phyloP scores from a whole-genome alignment of 2,329 filamentous ascomycete genomes.

The Calonectria ilicicola region DNA sequence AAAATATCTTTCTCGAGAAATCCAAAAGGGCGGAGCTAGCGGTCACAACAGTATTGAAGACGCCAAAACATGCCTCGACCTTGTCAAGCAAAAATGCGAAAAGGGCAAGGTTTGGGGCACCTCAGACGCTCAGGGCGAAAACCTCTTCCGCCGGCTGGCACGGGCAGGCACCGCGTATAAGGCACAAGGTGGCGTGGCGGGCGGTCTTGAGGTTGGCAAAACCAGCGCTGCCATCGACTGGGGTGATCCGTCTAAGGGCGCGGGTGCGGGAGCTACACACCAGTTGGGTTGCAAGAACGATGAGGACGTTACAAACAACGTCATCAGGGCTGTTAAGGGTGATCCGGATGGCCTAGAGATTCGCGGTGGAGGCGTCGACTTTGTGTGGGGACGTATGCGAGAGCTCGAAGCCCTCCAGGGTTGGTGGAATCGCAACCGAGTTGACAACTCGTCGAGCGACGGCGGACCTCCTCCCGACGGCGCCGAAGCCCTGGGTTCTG shows the following conservation, averaged over 20 bases:
- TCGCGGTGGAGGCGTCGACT: conserved; percentile 71
- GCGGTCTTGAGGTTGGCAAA: conserved; percentile 68
- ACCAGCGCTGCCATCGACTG: conserved; percentile 87
- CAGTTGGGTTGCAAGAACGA: conserved; percentile 70
- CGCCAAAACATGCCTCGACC: conserved; percentile 88
- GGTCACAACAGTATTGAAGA: conserved; percentile 97
- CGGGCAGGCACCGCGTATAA: conserved; percentile 73
- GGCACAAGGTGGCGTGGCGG: conserved; percentile 67
- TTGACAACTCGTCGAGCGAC: conserved; percentile 49
- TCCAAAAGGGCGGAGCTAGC: conserved; percentile 80
- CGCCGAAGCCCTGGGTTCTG: conserved; percentile 22
- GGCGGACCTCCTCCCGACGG: conserved; percentile 48
- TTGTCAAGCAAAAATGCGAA: conserved; percentile 96
- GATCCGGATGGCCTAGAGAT: conserved; percentile 70
- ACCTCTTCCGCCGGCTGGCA: conserved; percentile 86
- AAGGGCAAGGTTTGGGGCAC: conserved; percentile 90
- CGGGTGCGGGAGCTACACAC: conserved; percentile 67
- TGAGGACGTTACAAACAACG: conserved; percentile 66
- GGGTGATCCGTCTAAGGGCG: conserved; percentile 78
- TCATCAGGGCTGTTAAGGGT: conserved; percentile 70
- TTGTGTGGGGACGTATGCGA: conserved; percentile 75
- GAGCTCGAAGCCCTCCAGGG: conserved; percentile 74
- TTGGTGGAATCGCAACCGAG: conserved; percentile 74
- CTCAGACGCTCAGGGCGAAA: conserved; percentile 82
- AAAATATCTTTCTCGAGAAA: conserved; percentile 87